Conservation (phyloP, 2,329 filamentous ascomycete species). For the Aulographum hederae region DNA sequence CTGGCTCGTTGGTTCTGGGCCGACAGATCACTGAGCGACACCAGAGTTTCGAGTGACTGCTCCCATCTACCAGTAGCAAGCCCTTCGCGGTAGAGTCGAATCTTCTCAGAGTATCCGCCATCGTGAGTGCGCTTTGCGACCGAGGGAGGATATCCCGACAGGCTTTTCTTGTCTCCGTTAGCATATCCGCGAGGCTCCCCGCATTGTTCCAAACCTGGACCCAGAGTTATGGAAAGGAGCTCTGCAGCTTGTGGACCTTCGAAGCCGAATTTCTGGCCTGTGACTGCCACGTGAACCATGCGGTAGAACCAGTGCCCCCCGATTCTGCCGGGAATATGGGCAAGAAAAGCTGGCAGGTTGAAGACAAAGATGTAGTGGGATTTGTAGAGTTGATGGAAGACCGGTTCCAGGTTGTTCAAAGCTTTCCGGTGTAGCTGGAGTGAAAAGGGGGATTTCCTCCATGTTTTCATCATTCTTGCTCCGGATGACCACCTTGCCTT, state of each 20-base stretch:
- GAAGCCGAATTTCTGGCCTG: conserved; percentile 12
- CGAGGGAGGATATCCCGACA: conserved; percentile 20
- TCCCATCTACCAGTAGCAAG: conserved; percentile 27
- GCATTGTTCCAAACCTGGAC: conserved; percentile 29
- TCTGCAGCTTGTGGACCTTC: conserved; percentile 19
- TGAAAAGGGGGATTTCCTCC: conserved; percentile 24
- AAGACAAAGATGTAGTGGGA: conserved; percentile 35
- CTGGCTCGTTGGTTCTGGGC: neutral
- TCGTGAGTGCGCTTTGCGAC: conserved; percentile 19
- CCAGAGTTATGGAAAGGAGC: conserved; percentile 30
- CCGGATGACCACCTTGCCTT: conserved; percentile 21
- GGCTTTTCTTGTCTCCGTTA: conserved; percentile 6
- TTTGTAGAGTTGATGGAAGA: conserved; percentile 27
- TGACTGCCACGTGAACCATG: conserved; percentile 18
- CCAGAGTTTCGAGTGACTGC: conserved; percentile 31
- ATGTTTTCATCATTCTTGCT: conserved; percentile 31
- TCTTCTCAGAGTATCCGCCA: conserved; percentile 31
- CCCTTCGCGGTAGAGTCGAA: conserved; percentile 35
- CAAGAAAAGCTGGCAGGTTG: conserved; percentile 27
- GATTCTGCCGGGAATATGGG: conserved; percentile 25
- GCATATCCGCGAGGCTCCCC: neutral
- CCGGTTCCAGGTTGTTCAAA: conserved; percentile 22
- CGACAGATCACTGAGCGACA: conserved; percentile 27
- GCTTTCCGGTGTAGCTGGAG: conserved; percentile 26
- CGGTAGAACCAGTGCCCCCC: conserved; percentile 31